Base-by-base conservation (phyloP, 345 rosid species). In the Arabidopsis suecica region DNA sequence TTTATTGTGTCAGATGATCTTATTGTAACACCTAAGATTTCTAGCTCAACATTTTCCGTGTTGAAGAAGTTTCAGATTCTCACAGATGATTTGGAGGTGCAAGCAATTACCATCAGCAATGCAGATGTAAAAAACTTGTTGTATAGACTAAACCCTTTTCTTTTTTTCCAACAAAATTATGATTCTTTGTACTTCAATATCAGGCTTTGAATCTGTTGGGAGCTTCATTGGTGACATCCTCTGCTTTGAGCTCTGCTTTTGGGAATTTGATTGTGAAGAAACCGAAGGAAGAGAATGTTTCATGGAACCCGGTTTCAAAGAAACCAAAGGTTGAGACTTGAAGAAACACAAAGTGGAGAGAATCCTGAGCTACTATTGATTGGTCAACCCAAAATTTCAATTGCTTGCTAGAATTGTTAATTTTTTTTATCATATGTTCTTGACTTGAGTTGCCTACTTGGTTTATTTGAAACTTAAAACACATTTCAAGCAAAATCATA, bases 121-220 rank as follows among this genome's bases (percentile, higher is more conserved):
- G 25, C 11, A 9, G 69, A 64, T 40, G 40, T n/a, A n/a, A 5
- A 5, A 33, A 5, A 0, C 36, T 33, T n/a, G 50, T 45, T 45
- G 7, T 45, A 5, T 5, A 45, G 0, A 1, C 49, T 2, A 28
- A 28, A 28, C 30, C 30, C 18, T 5, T 14, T 44, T n/a, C 3
- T 3, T 28, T 28, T 28, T 28, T 28, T 28, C 30, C 30, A 2
- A 28, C 30, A 28, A 28, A 1, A 28, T 28, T 28, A 28, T 45
- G 16, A 45, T 14, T n/a, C 20, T 45, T 7, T 14, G 20, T 7
- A n/a, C 3, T 5, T 14, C 0, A 5, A 7, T 45, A 16, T 48
- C 41, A 65, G 69, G 69, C 70, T 48, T 7, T 32, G 34, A 65
- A 14, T 10, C 20, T 65, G 44, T 16, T 65, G 33, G n/a, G 32